These are phyloP conservation scores for Neurospora terricola DNA, from an alignment of 495 filamentous ascomycete species.

Conservation along the genomic window DNA sequence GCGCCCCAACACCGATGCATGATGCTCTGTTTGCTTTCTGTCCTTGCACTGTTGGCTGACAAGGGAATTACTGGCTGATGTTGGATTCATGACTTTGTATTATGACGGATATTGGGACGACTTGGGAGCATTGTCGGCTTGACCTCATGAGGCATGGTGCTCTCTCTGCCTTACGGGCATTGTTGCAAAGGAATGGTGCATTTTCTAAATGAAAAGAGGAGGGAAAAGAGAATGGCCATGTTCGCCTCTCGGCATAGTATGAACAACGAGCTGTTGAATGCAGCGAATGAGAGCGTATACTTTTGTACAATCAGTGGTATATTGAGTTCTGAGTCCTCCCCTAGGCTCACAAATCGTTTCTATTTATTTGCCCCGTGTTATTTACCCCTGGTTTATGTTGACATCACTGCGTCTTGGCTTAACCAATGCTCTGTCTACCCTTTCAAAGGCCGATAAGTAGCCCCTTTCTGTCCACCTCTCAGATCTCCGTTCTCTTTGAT, in stretches of 20 bases:
- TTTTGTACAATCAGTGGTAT: not conserved
- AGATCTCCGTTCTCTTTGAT: not conserved
- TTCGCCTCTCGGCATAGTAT: not conserved
- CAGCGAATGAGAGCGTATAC: not conserved
- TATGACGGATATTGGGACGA: not conserved
- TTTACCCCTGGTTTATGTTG: not conserved
- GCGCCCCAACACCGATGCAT: not conserved
- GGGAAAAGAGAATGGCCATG: not conserved
- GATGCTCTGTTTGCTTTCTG: not conserved
- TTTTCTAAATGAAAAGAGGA: not conserved
- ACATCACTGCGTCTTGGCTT: not conserved
- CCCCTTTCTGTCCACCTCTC: not conserved
- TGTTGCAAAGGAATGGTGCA: not conserved
- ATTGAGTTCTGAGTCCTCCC: not conserved
- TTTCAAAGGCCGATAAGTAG: not conserved
- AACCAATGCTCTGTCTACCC: not conserved
- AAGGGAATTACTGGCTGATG: not conserved
- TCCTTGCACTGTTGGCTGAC: not conserved
- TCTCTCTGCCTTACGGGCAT: not conserved
- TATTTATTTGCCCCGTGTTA: not conserved
- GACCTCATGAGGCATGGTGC: not conserved
- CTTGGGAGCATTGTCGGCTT: not conserved
- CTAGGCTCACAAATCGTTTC: not conserved
- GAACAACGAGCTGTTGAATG: not conserved
- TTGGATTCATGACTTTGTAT: not conserved